A percentile compares a stretch with the other conserved stretches of the same genome.
These are phyloP conservation scores for Coemansia aciculifera DNA, from an alignment of 192 early-diverging fungal genomes.

Conservation along the genomic window DNA sequence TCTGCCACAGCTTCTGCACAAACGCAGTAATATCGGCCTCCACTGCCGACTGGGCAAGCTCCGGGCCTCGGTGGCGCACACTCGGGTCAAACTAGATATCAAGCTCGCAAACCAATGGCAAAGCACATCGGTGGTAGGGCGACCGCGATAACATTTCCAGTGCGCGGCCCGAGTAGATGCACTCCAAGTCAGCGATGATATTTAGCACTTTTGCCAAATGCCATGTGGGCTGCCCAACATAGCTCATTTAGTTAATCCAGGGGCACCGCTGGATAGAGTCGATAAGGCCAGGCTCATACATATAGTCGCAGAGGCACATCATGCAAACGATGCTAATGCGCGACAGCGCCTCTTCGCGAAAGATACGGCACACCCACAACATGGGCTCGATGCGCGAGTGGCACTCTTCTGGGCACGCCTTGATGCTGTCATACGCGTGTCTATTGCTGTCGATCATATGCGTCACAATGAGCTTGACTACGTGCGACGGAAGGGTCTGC, in stretches of 20 bases:
- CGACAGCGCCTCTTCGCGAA: not conserved
- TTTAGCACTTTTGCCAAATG: not conserved
- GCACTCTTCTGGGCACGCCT: not conserved
- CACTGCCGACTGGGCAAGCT: not conserved
- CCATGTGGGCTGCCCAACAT: not conserved
- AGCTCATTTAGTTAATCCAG: not conserved
- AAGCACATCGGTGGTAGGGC: not conserved
- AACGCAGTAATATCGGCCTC: not conserved
- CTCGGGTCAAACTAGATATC: not conserved
- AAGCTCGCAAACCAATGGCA: not conserved
- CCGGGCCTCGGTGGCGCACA: not conserved
- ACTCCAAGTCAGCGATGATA: not conserved
- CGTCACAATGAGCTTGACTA: not conserved
- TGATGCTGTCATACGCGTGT: not conserved
- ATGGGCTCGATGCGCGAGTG: not conserved
- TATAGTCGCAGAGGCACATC: not conserved
- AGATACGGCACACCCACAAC: not conserved
- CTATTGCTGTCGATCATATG: not conserved
- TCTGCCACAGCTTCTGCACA: not conserved
- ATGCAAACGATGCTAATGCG: not conserved
- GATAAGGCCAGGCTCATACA: not conserved
- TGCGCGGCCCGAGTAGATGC: not conserved
- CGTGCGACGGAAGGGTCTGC: not conserved
- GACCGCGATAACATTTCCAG: not conserved
- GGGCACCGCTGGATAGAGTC: not conserved